Percentiles rank a stretch among this genome's conserved stretches.
These are phyloP conservation scores for Suhomyces wounanorum DNA, from an alignment of 1,139 yeast genomes.

Conservation along the genomic window DNA sequence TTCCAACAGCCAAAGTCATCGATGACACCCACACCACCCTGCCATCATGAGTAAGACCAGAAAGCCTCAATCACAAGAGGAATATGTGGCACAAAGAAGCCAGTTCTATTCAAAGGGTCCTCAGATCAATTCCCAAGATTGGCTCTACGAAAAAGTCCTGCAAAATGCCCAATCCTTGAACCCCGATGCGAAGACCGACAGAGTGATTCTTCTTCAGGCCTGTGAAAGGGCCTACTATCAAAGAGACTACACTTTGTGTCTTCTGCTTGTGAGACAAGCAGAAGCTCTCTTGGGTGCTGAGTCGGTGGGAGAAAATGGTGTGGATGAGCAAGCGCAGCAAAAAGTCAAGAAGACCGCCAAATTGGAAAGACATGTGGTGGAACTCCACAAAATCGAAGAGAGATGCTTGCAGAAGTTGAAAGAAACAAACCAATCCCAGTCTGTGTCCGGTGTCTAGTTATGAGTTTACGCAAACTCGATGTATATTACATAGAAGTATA, in stretches of 20 bases:
- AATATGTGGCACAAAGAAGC: constrained; percentile 44
- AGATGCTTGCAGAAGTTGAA: constrained; percentile 30
- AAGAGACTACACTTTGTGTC: constrained; percentile 47
- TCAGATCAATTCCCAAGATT: constrained; percentile 43
- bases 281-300: constrained; percentile 34
- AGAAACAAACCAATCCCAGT: not conserved
- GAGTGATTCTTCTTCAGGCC: constrained; percentile 40
- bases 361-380: constrained; percentile 48
- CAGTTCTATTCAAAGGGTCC: constrained; percentile 56
- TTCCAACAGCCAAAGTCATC: no score
- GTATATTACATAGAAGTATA: not conserved
- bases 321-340: constrained; percentile 11
- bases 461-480: not conserved
- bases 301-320: constrained; percentile 25
- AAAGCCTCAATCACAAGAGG: constrained; percentile 62
- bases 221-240: constrained; percentile 54
- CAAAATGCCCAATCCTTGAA: constrained; percentile 22
- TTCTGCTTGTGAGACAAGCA: constrained; percentile 31
- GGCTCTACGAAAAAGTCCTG: constrained; percentile 41
- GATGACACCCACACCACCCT: no score
- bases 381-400: constrained; percentile 44
- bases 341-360: constrained; percentile 35
- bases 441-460: not conserved
- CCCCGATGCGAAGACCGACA: constrained; percentile 33
- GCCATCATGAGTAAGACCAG: constrained; percentile 24